Base-by-base conservation (phyloP, 1,139 yeast genomes). In the Pichia sp. region DNA sequence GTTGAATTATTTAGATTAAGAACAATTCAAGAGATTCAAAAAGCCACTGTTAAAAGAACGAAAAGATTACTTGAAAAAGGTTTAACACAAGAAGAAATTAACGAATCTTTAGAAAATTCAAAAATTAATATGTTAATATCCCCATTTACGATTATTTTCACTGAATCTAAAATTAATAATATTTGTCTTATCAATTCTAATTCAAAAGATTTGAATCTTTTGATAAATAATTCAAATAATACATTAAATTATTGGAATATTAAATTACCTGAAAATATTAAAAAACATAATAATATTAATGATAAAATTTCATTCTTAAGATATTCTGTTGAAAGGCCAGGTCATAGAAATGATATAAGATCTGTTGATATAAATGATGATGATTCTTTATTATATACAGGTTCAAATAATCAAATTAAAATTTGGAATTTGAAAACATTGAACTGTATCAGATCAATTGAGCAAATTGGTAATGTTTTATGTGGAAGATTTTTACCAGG, bases 311-410 rank as follows among this genome's bases (percentile, higher is more conserved):
- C 76, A 4, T 75, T 79, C 4, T 65, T 70, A 2, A 80, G 73
- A 58, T 78, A 78, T 59, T 67, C 81, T 1, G 73, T 92, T 35
- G 96, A 89, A 43, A 67, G 81, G 42, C 76, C 79, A 44, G 99
- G 98, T 30, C 97, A 90, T 63, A 79, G 97, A 63, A 79, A 87
- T 4, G 99, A 94, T 65, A 76, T 92, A 35, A 76, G 98, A 60
- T 77, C 96, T 5, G 71, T 87, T 64, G 90, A 89, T 56, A 73
- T 94, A 38, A 84, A 95, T 45, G 78, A 82, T 42, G 97, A 90
- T 66, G 80, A 83, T 62, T 81, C 80, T 61, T 70, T 92, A 55
- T 70, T 90, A 42, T 95, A 92, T 2, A 84, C 96, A 4, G 96
- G 96, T 1, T 85, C 97, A 1, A 88, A 89, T 60, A 97, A 97